Evolutionary conservation across 371 early-diverging fungal species (phyloP).

Genomic region (Blakeslea trispora): DNA sequence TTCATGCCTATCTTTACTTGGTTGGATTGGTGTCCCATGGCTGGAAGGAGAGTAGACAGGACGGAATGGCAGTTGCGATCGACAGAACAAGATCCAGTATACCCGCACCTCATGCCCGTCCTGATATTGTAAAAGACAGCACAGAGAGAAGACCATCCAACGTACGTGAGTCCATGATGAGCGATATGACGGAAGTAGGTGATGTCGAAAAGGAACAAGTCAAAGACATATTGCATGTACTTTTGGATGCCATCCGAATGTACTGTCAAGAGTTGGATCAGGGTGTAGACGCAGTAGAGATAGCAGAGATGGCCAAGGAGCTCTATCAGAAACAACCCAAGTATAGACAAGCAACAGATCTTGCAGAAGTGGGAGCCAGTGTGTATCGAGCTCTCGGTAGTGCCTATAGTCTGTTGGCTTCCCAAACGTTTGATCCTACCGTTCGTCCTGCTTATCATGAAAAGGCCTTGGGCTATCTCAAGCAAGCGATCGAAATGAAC

Average conservation of each 20-base stretch:
- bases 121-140: conserved; percentile 9
- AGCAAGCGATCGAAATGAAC: conserved; percentile 52
- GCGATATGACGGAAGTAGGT: conserved; percentile 29
- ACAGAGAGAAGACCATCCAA: not conserved
- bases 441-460: conserved; percentile 68
- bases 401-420: conserved; percentile 64
- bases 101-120: conserved; percentile 21
- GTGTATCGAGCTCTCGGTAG: conserved; percentile 63
- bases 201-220: conserved; percentile 32
- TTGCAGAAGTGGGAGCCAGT: conserved; percentile 25
- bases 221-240: conserved; percentile 40
- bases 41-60: conserved; percentile 26
- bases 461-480: conserved; percentile 64
- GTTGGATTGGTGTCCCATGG: conserved; percentile 46
- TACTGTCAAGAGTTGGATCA: conserved; percentile 50
- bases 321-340: conserved; percentile 26
- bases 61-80: conserved; percentile 36
- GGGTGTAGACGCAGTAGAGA: conserved; percentile 48
- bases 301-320: conserved; percentile 48
- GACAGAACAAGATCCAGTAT: conserved; percentile 26
- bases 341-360: not conserved
- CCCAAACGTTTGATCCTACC: conserved; percentile 65
- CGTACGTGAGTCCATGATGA: not conserved
- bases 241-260: conserved; percentile 52
- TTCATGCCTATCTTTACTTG: conserved; percentile 63